These are phyloP conservation scores for Sporothrix mexicana DNA, from an alignment of 2,329 filamentous ascomycete genomes.

Conservation along the genomic window DNA sequence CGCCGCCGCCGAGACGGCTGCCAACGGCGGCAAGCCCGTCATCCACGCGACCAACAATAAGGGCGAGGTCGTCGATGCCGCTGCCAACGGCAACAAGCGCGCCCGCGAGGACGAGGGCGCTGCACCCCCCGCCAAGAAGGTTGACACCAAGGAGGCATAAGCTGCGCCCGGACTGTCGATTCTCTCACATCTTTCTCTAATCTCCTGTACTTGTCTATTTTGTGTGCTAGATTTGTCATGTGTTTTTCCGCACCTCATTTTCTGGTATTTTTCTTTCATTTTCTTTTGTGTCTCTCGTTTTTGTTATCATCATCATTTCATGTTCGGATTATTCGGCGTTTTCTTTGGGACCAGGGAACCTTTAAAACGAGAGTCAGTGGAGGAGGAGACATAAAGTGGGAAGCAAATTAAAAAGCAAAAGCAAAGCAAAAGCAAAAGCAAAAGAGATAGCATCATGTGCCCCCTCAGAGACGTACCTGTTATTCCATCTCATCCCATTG, in stretches of 20 bases:
- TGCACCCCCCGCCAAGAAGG: conserved; percentile 65
- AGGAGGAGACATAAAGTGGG: neutral
- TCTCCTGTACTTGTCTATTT: conserved; percentile 13
- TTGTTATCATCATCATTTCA: neutral
- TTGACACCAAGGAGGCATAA: conserved; percentile 55
- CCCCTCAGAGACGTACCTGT: neutral
- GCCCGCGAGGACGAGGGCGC: conserved; percentile 55
- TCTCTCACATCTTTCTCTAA: neutral
- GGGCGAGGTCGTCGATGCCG: conserved; percentile 43
- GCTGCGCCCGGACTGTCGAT: neutral
- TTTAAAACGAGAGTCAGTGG: conserved; percentile 2
- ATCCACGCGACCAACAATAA: conserved; percentile 53
- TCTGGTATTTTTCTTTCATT: neutral
- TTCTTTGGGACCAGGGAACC: neutral
- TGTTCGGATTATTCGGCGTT: conserved; percentile 23
- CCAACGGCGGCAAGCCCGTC: conserved; percentile 46
- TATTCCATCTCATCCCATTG: neutral
- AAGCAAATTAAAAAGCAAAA: neutral
- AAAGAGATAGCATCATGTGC: conserved; percentile 12
- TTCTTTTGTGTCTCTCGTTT: too few relatives aligned
- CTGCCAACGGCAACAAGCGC: conserved; percentile 58
- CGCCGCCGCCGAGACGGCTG: neutral
- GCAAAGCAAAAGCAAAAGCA: too few relatives aligned
- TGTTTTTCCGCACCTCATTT: neutral
- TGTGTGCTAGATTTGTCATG: neutral